These are phyloP conservation scores for Coffea canephora DNA, from an alignment of 257 asterid genomes.

Conservation along the genomic window DNA sequence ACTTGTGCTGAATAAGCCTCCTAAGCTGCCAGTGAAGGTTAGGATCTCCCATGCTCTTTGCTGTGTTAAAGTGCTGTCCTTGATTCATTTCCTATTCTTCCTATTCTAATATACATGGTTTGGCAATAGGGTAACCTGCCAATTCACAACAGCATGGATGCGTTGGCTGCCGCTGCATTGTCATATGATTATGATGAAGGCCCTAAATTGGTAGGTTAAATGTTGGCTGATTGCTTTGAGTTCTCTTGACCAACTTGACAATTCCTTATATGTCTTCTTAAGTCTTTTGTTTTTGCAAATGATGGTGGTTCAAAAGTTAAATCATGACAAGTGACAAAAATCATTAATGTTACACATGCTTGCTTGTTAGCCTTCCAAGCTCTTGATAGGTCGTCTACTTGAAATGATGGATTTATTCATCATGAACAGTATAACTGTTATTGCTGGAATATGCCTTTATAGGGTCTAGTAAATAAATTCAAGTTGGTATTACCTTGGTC, in stretches of 20 bases:
- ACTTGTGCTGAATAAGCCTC: conserved; percentile 85
- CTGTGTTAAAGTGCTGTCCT: conserved; percentile 10
- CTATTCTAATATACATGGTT: conserved; percentile 18
- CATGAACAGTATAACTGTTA: background rate
- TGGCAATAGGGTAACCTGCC: conserved; percentile 61
- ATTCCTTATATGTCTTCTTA: too few species aligned
- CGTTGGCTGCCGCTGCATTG: conserved; percentile 93
- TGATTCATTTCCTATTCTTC: background rate
- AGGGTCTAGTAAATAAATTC: too few species aligned
- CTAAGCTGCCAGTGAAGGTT: conserved; percentile 91
- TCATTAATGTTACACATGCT: background rate
- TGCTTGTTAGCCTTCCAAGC: too few species aligned
- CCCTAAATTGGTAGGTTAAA: conserved; percentile 73
- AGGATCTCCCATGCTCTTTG: conserved; percentile 19
- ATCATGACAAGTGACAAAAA: background rate
- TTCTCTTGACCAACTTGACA: background rate
- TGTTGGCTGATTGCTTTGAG: background rate
- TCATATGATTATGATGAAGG: conserved; percentile 86
- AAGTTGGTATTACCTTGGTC: too few species aligned
- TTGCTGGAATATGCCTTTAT: background rate
- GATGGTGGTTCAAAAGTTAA: background rate
- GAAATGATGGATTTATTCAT: background rate
- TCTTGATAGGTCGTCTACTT: too few species aligned
- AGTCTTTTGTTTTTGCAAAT: background rate
- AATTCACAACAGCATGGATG: conserved; percentile 97